Conservation (phyloP, 2,329 filamentous ascomycete genomes). For the Drechslera avenae region DNA sequence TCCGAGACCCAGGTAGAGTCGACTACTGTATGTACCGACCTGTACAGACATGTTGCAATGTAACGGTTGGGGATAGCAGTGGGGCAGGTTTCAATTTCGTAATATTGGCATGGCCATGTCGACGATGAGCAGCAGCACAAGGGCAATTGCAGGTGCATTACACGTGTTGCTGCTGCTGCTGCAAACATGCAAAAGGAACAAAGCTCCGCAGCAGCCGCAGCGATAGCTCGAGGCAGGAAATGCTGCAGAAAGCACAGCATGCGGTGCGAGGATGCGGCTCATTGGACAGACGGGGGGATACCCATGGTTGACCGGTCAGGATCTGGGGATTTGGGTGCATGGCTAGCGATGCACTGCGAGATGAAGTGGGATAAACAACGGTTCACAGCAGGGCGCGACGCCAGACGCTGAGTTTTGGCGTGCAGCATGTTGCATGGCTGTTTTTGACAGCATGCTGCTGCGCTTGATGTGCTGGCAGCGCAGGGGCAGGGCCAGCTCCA, state of each 20-base stretch:
- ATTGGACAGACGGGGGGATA: constrained; percentile 25
- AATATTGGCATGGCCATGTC: constrained; percentile 12
- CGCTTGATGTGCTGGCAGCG: constrained; percentile 19
- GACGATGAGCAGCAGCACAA: constrained; percentile 6
- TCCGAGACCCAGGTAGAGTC: constrained; percentile 1
- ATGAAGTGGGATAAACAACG: constrained; percentile 37
- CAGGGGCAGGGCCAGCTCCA: constrained; percentile 21
- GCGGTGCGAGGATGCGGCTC: constrained; percentile 18
- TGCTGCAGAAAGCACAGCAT: constrained; percentile 29
- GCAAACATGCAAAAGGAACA: constrained; percentile 20
- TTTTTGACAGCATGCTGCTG: constrained; percentile 38
- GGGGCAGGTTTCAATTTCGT: constrained; percentile 15
- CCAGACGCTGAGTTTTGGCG: constrained; percentile 32
- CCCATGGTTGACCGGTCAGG: constrained; percentile 5
- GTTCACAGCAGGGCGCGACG: constrained; percentile 29
- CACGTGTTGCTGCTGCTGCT: constrained; percentile 5
- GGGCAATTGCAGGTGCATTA: constrained; percentile 8
- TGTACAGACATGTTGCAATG: not conserved
- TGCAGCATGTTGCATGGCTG: constrained; percentile 25
- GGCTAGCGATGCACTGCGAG: constrained; percentile 33
- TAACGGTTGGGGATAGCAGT: constrained; percentile 1
- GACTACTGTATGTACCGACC: no score
- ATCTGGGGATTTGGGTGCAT: constrained; percentile 13
- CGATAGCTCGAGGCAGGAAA: constrained; percentile 27
- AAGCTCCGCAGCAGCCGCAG: constrained; percentile 16